A percentile compares a stretch with the other conserved stretches of the same genome.
phyloP scores from a whole-genome alignment of 495 filamentous ascomycete species.

The Penicillium psychrofluorescens region DNA sequence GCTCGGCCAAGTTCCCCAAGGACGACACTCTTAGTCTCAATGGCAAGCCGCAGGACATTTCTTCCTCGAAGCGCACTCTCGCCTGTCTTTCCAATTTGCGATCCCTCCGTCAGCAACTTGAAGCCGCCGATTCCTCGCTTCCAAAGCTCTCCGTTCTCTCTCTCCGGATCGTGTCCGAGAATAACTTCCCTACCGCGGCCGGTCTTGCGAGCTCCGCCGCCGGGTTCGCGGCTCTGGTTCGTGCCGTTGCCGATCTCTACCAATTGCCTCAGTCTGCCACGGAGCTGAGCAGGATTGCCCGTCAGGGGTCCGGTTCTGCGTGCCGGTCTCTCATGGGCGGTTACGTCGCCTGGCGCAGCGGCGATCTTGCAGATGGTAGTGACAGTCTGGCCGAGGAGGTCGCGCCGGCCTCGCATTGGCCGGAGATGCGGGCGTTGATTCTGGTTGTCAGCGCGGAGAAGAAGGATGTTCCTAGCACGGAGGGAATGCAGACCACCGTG shows the following conservation, averaged over 20 bases:
- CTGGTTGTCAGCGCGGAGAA: slow-evolving; percentile 87
- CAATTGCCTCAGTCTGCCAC: slow-evolving; percentile 67
- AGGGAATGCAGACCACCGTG: slow-evolving; percentile 95
- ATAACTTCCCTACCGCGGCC: slow-evolving; percentile 99
- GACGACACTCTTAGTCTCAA: slow-evolving; percentile 79
- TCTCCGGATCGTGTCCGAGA: slow-evolving; percentile 79
- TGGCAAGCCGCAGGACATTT: slow-evolving; percentile 69
- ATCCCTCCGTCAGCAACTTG: slow-evolving; percentile 63
- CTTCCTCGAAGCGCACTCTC: slow-evolving; percentile 73
- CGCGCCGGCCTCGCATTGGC: slow-evolving; percentile 83
- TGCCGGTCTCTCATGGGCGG: slow-evolving; percentile 89
- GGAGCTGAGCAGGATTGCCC: slow-evolving; percentile 78
- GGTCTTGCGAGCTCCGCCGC: slow-evolving; percentile 89
- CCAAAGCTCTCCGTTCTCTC: slow-evolving; percentile 69
- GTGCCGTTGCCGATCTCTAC: slow-evolving; percentile 89
- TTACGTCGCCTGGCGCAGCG: slow-evolving; percentile 89
- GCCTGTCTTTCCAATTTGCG: slow-evolving; percentile 86
- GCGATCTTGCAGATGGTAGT: slow-evolving; percentile 60
- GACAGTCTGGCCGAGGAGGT: slow-evolving; percentile 84
- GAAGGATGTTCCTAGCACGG: slow-evolving; percentile 86
- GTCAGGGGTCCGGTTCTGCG: slow-evolving; percentile 92
- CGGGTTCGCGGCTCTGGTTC: slow-evolving; percentile 89
- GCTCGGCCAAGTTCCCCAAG: slow-evolving; percentile 64
- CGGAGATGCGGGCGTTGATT: slow-evolving; percentile 84
- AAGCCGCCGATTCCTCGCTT: slow-evolving; percentile 59